phyloP scores from a whole-genome alignment of 768 basidiomycete genomes.

The Clitopilus passeckerianus region DNA sequence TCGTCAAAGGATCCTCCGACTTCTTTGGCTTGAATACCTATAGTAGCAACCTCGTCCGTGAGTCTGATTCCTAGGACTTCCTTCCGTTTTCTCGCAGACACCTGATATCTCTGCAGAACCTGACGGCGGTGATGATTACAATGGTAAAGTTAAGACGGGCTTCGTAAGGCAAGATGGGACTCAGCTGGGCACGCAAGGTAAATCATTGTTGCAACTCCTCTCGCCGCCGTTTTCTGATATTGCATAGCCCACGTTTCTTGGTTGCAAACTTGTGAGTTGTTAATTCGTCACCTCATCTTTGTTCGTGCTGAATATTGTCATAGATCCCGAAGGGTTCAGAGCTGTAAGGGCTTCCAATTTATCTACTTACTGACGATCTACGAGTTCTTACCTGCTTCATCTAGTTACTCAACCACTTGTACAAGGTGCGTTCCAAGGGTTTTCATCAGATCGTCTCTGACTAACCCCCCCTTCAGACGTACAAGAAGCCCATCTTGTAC shows the following conservation, averaged over 20 bases:
- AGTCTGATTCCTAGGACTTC: slow-evolving; percentile 13
- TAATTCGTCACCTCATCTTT: neutral
- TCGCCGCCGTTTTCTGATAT: neutral
- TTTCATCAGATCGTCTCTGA: neutral
- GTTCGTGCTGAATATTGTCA: neutral
- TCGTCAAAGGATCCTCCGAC: slow-evolving; percentile 60
- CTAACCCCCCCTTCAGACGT: slow-evolving; percentile 19
- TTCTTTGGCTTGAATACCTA: slow-evolving; percentile 70
- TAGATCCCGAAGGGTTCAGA: slow-evolving; percentile 57
- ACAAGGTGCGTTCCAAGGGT: slow-evolving; percentile 39
- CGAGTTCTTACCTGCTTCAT: neutral
- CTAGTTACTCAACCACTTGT: slow-evolving; percentile 56
- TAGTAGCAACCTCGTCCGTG: slow-evolving; percentile 54
- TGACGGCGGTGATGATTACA: slow-evolving; percentile 53
- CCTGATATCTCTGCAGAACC: slow-evolving; percentile 29
- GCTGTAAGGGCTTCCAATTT: slow-evolving; percentile 24
- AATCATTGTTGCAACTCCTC: slow-evolving; percentile 4
- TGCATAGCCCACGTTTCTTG: slow-evolving; percentile 51
- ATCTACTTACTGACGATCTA: neutral
- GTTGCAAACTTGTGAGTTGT: slow-evolving; percentile 52
- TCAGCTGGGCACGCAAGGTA: slow-evolving; percentile 55
- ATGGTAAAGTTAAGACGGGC: slow-evolving; percentile 46
- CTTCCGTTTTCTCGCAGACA: neutral
- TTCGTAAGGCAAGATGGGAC: slow-evolving; percentile 54
- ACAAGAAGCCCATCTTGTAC: slow-evolving; percentile 49